Evolutionary conservation across 305 asterid species (phyloP), one percentile per base, ranked within the genome.

Genomic region (Ilex paraguariensis): DNA sequence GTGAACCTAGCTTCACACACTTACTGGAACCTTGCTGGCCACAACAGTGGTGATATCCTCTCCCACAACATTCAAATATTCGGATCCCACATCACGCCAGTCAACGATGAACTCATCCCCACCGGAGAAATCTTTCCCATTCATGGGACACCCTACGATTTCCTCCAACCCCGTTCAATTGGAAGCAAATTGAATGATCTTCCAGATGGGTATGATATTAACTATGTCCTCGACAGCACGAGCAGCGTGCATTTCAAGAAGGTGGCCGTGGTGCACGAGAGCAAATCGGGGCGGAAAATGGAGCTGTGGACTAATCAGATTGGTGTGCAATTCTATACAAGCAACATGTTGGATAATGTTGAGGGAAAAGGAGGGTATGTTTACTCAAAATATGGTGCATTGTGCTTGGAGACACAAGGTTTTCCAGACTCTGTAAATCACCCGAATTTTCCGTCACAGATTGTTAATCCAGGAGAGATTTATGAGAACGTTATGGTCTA

Each of bases 1-100:
- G 77, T 91, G 17, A 88, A 91, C 57, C 78, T 91, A 28, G 96
- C 92, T 12, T 81, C 95, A 56, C 96, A 91, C 77, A 71, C 87
- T 13, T 91, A 91, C 64, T 91, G 95, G 95, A 91, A 91, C 57
- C 95, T 91, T 1, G 91, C 71, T 1, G 97, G 98, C 66, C 95
- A 89, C 33, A 69, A 30, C 10, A 87, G 84, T 5, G 97, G 97
- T 7, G 53, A 74, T 70, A 81, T 89, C 3, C 58, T 89, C 1
- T 81, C 96, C 0, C 93, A 89, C 71, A 74, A 72, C 0, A 68
- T 89, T 77, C 87, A 77, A 51, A 73, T 92, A 51, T 66, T 65
- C 3, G 93, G 81, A 2, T 83, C 95, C 15, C 49, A 56, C 10
- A 62, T 87, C 68, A 89, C 98, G 3, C 93, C 93, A 5, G 90